A percentile compares a stretch with the other conserved stretches of the same genome.
Conservation (phyloP, 2,329 filamentous ascomycete genomes). For the Phoma sp. region DNA sequence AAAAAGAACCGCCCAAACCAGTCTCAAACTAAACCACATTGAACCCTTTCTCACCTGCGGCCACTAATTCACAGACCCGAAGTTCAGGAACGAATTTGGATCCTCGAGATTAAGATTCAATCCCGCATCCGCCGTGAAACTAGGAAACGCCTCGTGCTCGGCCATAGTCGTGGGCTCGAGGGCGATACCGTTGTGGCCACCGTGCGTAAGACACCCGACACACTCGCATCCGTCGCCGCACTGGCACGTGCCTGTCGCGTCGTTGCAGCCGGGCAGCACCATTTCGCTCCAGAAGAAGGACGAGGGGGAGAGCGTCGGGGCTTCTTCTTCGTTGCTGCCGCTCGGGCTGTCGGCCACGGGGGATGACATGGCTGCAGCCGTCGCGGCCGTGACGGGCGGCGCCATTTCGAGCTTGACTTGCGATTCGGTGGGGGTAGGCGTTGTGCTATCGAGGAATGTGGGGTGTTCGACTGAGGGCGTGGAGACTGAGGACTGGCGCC, state of each 20-base stretch:
- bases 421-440: constrained; percentile 15
- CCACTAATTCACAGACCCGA: constrained; percentile 7
- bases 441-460: constrained; percentile 23
- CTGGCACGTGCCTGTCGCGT: constrained; percentile 58
- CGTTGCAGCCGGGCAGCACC: constrained; percentile 51
- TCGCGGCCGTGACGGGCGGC: constrained; percentile 24
- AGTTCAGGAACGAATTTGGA: constrained; percentile 18
- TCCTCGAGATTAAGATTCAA: constrained; percentile 21
- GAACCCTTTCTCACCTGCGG: too few relatives aligned
- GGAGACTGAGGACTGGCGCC: constrained; percentile 31
- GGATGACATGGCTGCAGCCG: constrained; percentile 11
- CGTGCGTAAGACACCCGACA: constrained; percentile 60
- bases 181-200: constrained; percentile 54
- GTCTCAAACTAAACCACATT: too few relatives aligned
- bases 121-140: constrained; percentile 15
- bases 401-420: constrained; percentile 12
- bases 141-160: constrained; percentile 25
- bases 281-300: constrained; percentile 48
- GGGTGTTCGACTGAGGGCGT: constrained; percentile 17
- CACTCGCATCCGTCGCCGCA: constrained; percentile 60
- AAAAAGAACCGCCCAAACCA: neutral
- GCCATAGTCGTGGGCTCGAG: constrained; percentile 32
- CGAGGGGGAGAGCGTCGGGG: constrained; percentile 45
- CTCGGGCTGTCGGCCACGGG: constrained; percentile 36
- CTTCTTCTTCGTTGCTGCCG: constrained; percentile 41